Base-by-base conservation (phyloP, 768 basidiomycete species). In the Royoungia palumana region DNA sequence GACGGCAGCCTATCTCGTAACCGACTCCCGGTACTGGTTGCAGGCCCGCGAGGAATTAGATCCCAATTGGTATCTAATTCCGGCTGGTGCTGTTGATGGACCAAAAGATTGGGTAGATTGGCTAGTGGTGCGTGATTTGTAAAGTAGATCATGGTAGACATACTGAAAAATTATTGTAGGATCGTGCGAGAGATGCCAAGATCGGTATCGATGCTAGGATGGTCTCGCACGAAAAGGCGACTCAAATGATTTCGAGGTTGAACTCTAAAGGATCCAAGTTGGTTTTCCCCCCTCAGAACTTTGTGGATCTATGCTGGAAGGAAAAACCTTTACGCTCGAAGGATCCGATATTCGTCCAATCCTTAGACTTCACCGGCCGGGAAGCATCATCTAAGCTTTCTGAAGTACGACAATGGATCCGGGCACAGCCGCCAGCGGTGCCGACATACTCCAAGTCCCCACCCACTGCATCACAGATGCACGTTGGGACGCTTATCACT, bases 121-220 rank as follows among this genome's bases (percentile, higher is more conserved):
- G 82, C 64, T 94, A 27, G 71, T 80, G 60, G 84, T 84, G 53
- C 49, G 78, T 69, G 3, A 12, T 37, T 35, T 36, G 32, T 14
- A 30, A 16, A 17, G 41, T 35, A 51, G 17, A 40, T 17, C 44
- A 12, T 9, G 24, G n/a, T 25, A 38, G 17, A 24, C 32, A 32
- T 41, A 4, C 35, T 50, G 41, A 63, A 30, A 27, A 36, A 35
- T 44, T 51, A 16, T 38, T 40, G 68, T 56, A 54, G 76, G 77
- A 58, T 68, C 73, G 59, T 59, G 65, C 43, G 24, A 65, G 63
- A 43, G 71, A 71, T 36, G 63, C 75, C 22, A 74, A 80, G 57
- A 80, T 94, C 41, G 93, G 92, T 12, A 77, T 94, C 46, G 93
- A 95, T 65, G 86, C 90, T 3, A 82, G 88, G 14, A 85, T 92